Evolutionary conservation across 2,329 filamentous ascomycete genomes (phyloP).

Genomic region (Exserohilum rostratum): DNA sequence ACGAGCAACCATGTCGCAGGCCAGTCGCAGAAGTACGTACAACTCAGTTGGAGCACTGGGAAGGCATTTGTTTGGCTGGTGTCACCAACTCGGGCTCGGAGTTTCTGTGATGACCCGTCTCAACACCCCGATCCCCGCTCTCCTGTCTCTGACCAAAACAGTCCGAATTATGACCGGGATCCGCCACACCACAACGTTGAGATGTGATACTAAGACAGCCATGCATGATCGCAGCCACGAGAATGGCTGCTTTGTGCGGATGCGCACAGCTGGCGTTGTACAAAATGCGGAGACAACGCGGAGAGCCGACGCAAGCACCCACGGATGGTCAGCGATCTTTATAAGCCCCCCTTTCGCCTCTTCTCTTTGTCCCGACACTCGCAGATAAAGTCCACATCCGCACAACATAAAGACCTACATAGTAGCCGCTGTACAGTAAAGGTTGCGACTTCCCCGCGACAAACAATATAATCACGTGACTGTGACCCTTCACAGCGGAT

Average conservation of each 20-base stretch:
- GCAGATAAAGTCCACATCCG: neutral
- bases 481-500: neutral
- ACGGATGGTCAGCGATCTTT: neutral
- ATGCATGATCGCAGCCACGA: neutral
- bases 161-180: neutral
- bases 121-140: neutral
- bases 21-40: neutral
- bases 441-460: neutral
- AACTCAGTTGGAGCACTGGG: neutral
- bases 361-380: neutral
- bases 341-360: neutral
- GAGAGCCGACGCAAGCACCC: constrained; percentile 13
- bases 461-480: constrained; percentile 6
- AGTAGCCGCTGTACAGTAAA: neutral
- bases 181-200: neutral
- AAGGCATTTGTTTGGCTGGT: neutral
- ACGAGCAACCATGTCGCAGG: neutral
- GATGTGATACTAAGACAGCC: neutral
- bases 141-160: neutral
- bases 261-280: neutral
- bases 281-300: constrained; percentile 11
- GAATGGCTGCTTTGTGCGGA: neutral
- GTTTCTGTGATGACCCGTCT: neutral
- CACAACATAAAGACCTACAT: neutral
- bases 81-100: neutral